These are phyloP conservation scores for Pseudogymnoascus sp. DNA, from an alignment of 2,329 filamentous ascomycete species.

Conservation along the genomic window DNA sequence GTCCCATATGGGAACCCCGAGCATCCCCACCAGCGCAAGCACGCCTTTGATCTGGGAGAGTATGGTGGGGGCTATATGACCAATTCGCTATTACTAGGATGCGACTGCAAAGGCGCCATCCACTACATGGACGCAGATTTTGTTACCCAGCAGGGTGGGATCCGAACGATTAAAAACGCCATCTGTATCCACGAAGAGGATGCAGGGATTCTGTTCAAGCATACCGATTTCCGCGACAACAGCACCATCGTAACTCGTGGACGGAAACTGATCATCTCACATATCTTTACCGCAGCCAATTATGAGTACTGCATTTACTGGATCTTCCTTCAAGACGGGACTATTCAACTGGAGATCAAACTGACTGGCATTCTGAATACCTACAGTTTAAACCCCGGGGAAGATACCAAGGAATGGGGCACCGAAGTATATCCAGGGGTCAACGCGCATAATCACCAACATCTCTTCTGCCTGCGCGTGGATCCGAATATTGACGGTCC, in stretches of 20 bases:
- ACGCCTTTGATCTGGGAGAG: constrained; percentile 59
- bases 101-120: constrained; percentile 57
- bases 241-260: constrained; percentile 48
- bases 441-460: constrained; percentile 48
- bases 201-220: constrained; percentile 57
- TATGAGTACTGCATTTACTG: constrained; percentile 57
- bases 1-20: constrained; percentile 54
- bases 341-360: constrained; percentile 51
- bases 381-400: constrained; percentile 55
- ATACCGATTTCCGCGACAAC: constrained; percentile 56
- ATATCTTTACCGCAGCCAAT: constrained; percentile 56
- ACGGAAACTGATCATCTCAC: constrained; percentile 54
- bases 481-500: constrained; percentile 47
- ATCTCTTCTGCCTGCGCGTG: constrained; percentile 44
- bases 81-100: constrained; percentile 56
- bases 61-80: constrained; percentile 52
- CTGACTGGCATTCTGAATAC: constrained; percentile 52
- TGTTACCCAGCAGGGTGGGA: too few species aligned
- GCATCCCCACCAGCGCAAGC: constrained; percentile 52
- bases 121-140: constrained; percentile 47
- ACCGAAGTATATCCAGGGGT: constrained; percentile 52
- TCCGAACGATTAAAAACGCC: constrained; percentile 49
- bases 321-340: constrained; percentile 52
- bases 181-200: constrained; percentile 61
- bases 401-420: constrained; percentile 74